Evolutionary conservation across 1,284 basidiomycete genomes (phyloP).

Genomic region (Melampsora larici-populina): DNA sequence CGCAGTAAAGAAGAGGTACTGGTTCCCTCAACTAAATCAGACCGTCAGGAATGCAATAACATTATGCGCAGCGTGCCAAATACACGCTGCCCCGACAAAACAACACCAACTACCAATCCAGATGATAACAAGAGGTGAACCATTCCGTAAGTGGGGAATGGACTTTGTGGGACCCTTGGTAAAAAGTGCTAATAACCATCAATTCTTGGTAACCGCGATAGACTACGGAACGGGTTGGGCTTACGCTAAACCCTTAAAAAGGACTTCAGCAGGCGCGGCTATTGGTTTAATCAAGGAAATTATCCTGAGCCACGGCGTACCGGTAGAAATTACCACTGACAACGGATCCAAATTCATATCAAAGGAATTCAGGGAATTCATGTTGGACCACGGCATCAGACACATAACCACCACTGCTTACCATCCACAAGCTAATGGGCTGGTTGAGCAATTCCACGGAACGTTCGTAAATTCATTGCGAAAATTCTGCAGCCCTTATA

Average conservation of each 20-base stretch:
- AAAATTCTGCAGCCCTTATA: conserved; percentile 3
- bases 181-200: not conserved
- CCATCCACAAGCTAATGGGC: not conserved
- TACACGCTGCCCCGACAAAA: not conserved
- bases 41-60: not conserved
- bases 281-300: too few species aligned
- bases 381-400: not conserved
- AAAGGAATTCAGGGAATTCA: not conserved
- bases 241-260: not conserved
- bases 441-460: not conserved
- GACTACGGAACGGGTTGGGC: not conserved
- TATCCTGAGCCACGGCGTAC: too few species aligned
- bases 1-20: not conserved
- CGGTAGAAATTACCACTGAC: not conserved
- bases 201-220: not conserved
- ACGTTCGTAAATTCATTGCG: not conserved
- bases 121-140: not conserved
- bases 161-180: too few species aligned
- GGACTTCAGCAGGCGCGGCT: not conserved
- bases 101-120: not conserved
- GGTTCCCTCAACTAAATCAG: not conserved
- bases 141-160: not conserved
- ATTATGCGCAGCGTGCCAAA: not conserved
- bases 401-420: not conserved
- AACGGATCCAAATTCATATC: not conserved